These are phyloP conservation scores for Flaveria robusta DNA, from an alignment of 129 eudicot genomes.

Conservation along the genomic window DNA sequence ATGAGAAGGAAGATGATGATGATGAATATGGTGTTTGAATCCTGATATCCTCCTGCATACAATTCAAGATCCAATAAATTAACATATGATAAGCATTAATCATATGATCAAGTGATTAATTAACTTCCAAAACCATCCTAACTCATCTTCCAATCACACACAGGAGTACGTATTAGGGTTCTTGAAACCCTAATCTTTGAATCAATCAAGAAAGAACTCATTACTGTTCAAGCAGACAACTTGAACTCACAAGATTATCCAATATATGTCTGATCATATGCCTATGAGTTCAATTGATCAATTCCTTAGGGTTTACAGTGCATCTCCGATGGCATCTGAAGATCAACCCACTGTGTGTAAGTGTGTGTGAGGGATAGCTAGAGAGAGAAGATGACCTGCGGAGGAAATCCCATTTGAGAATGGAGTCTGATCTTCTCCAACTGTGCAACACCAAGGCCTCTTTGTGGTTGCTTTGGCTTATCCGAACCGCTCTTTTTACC, in stretches of 20 bases:
- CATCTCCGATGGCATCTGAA: not conserved
- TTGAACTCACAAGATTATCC: not conserved
- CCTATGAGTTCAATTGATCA: too few species aligned
- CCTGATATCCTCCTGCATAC: slow-evolving; percentile 66
- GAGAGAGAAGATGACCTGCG: slow-evolving; percentile 32
- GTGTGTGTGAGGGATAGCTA: not conserved
- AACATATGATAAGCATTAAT: not conserved
- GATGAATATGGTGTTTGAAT: slow-evolving; percentile 55
- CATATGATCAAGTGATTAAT: too few species aligned
- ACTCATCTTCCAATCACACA: too few species aligned
- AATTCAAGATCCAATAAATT: not conserved
- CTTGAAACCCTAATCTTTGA: slow-evolving; percentile 1
- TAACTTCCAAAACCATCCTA: too few species aligned
- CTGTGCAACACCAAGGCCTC: slow-evolving; percentile 97
- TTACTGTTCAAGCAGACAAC: not conserved
- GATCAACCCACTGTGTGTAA: not conserved
- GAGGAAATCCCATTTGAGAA: slow-evolving; percentile 54
- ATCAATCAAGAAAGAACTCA: not conserved
- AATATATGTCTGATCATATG: too few species aligned
- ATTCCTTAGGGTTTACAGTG: not conserved
- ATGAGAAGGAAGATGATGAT: slow-evolving; percentile 45
- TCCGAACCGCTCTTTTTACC: slow-evolving; percentile 56
- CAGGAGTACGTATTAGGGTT: not conserved
- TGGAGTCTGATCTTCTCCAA: slow-evolving; percentile 84
- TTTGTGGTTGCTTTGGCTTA: slow-evolving; percentile 73